Conservation (phyloP, 345 rosid species). For the Populus ilicifolia region DNA sequence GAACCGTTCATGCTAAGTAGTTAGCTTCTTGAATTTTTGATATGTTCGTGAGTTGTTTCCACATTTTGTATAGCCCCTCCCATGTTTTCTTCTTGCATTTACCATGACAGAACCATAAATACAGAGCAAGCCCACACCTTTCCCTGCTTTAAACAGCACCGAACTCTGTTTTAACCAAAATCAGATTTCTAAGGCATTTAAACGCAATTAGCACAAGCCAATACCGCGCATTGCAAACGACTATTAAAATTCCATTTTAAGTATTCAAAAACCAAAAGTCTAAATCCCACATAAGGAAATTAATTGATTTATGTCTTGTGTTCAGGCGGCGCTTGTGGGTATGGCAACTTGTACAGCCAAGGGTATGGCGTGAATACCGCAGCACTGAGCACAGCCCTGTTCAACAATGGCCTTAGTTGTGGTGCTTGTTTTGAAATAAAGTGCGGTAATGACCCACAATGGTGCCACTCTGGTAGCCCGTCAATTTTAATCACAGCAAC, state of each 20-base stretch:
- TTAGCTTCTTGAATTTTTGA: not conserved
- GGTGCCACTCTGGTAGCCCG: conserved; percentile 67
- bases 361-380: conserved; percentile 69
- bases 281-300: not conserved
- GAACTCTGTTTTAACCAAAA: not conserved
- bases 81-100: not conserved
- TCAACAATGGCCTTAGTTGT: conserved; percentile 59
- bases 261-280: not conserved
- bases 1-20: not conserved
- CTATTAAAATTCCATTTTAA: not conserved
- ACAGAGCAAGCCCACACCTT: not conserved
- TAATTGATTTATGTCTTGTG: not conserved
- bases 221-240: not conserved
- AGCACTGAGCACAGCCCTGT: conserved; percentile 66
- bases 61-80: not conserved
- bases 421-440: conserved; percentile 62
- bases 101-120: not conserved
- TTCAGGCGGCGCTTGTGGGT: conserved; percentile 67
- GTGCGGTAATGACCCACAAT: conserved; percentile 45
- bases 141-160: not conserved
- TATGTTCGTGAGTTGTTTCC: not conserved
- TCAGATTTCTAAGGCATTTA: not conserved
- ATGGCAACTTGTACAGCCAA: conserved; percentile 64
- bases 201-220: not conserved
- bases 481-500: conserved; percentile 64